These are phyloP conservation scores for Rhizophlyctis rosea DNA, from an alignment of 192 early-diverging fungal species.

Conservation along the genomic window DNA sequence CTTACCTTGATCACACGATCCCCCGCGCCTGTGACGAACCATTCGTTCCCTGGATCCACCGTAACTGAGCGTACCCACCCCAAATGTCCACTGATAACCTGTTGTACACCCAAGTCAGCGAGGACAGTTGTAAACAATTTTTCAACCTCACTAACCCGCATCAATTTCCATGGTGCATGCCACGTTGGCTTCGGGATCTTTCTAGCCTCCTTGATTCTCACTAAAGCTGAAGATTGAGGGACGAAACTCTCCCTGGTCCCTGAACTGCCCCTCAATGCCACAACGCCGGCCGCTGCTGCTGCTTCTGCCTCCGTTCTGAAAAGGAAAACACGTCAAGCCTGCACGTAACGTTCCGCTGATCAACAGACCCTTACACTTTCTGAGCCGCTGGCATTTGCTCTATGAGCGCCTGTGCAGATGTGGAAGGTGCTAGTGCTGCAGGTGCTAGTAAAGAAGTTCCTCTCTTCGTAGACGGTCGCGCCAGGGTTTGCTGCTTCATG, in stretches of 20 bases:
- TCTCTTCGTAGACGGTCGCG: too few relatives aligned
- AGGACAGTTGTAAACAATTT: background rate
- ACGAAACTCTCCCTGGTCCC: background rate
- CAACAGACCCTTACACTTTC: too few relatives aligned
- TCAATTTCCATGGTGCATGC: constrained; percentile 99
- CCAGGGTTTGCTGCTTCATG: constrained; percentile 39
- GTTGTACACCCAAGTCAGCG: background rate
- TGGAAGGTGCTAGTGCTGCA: background rate
- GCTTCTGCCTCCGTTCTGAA: background rate
- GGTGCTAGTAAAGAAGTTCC: background rate
- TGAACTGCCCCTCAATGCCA: constrained; percentile 13
- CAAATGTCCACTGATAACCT: constrained; percentile 94
- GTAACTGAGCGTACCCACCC: constrained; percentile 94
- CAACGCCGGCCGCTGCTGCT: background rate
- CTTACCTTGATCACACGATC: constrained; percentile 94
- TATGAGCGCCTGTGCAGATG: constrained; percentile 32
- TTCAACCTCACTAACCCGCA: constrained; percentile 46
- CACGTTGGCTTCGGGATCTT: constrained; percentile 77
- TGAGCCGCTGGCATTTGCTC: constrained; percentile 14
- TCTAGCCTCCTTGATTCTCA: constrained; percentile 49
- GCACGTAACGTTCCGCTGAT: too few relatives aligned
- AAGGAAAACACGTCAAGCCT: too few relatives aligned
- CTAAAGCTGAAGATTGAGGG: constrained; percentile 29
- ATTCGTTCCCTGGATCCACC: constrained; percentile 93
- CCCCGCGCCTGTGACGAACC: constrained; percentile 98